These are phyloP conservation scores for Clohesyomyces aquaticus DNA, from an alignment of 495 filamentous ascomycete species.

Conservation along the genomic window DNA sequence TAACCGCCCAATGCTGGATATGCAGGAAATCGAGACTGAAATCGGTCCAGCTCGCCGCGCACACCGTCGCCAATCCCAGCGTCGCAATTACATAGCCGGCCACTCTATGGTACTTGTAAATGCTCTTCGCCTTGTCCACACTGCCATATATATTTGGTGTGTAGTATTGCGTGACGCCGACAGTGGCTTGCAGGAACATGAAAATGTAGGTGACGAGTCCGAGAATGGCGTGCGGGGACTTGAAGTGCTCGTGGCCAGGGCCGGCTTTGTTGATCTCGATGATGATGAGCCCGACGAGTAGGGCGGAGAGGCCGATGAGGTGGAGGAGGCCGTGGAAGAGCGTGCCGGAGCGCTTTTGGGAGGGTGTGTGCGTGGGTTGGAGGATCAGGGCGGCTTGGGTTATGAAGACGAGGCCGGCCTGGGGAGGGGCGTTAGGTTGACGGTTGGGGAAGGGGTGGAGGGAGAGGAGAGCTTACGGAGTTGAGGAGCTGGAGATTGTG, in stretches of 20 bases:
- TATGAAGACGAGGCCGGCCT: constrained; percentile 68
- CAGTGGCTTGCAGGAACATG: constrained; percentile 69
- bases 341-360: constrained; percentile 74
- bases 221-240: constrained; percentile 76
- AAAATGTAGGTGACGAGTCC: constrained; percentile 76
- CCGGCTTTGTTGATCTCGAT: constrained; percentile 82
- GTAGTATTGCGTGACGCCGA: constrained; percentile 81
- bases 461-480: constrained; percentile 46
- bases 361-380: constrained; percentile 79
- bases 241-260: constrained; percentile 67
- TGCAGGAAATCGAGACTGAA: constrained; percentile 64
- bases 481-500: constrained; percentile 65
- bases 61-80: constrained; percentile 71
- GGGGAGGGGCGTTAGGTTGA: background rate
- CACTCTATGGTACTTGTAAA: constrained; percentile 88
- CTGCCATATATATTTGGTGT: constrained; percentile 73
- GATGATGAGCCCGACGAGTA: constrained; percentile 69
- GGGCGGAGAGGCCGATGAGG: constrained; percentile 60
- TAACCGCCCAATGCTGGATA: constrained; percentile 73
- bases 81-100: constrained; percentile 75
- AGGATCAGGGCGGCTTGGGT: constrained; percentile 81
- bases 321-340: constrained; percentile 70
- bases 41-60: constrained; percentile 73
- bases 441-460: background rate
- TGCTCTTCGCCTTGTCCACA: constrained; percentile 72